Evolutionary conservation across 345 rosid genomes (phyloP), one percentile per base, ranked within the genome.

Genomic region (Brassica nigra): DNA sequence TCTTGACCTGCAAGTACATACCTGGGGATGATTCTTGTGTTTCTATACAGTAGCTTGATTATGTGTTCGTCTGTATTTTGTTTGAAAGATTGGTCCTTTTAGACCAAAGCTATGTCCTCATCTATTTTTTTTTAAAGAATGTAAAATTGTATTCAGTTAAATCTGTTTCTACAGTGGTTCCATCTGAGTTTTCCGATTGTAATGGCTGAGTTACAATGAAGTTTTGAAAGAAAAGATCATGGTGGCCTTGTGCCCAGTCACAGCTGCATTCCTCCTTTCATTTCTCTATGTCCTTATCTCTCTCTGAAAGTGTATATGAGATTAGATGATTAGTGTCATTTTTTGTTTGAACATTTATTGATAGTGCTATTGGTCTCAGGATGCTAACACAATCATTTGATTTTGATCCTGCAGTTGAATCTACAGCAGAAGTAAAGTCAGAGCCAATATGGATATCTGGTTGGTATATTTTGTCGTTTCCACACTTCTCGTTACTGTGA

Each of bases 321-420:
- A 62, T 52, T 23, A 27, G 65, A 64, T 70, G 39, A 75, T 49
- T n/a, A 62, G 42, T 62, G 14, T n/a, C 68, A 73, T 28, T 23
- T 58, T 23, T 23, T 28, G 11, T 2, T 34, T 7, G 15, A 57
- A 44, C 16, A 18, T n/a, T 14, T 20, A 62, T 73, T 36, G 10
- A 33, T 55, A n/a, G 36, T 66, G 55, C 58, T 61, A 15, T 37
- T 57, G 65, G 39, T 54, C n/a, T 36, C 11, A 15, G 8, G 62
- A 66, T 31, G 74, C 66, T 80, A 33, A 70, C 18, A 54, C 29
- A 4, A 65, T 76, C 23, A 15, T 63, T 30, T 44, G 44, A 62
- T 76, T 81, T 42, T 76, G 73, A 74, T 81, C 73, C 28, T 80
- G 72, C 87, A 84, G 93, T 83, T 86, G 71, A 78, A 42, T 71